Base-by-base conservation (phyloP, 306 rosid species). In the Trichosanthes truncata region DNA sequence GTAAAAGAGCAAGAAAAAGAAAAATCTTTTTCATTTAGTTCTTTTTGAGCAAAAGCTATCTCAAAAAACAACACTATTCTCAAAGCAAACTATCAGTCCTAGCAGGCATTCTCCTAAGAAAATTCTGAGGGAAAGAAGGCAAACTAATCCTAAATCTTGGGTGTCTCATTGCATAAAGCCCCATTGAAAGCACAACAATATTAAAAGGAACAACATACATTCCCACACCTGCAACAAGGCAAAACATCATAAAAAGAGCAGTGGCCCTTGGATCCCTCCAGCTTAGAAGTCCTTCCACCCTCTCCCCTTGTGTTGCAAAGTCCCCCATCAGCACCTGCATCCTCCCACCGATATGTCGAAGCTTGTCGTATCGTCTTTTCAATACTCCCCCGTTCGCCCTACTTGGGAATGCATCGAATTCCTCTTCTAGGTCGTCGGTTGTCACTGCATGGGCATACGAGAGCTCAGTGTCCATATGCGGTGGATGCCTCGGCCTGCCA, bases 211-310 rank as follows among this genome's bases (percentile, higher is more conserved):
- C 18, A 10, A 84, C 5, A n/a, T 15, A 84, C 51, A 87, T 80
- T 29, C 67, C 80, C 49, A 82, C 73, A 26, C 75, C 29, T 20
- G 81, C 78, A 73, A 81, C 59, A 48, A 80, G 63, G 72, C 89
- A 85, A 62, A 87, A 84, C 12, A 65, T 3, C 46, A 87, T 55
- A 74, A 88, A 88, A 61, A 88, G 66, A 13, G 78, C 3, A 7
- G 87, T 86, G 13, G 86, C 91, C 71, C 88, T 84, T 25, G 91
- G 91, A 23, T 88, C 91, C 71, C 89, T 82, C 91, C 89, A 86
- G 17, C 84, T 84, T 26, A 86, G 40, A 21, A 88, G 81, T 36
- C 88, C 83, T 4, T 86, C 81, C 13, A 86, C 45, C 65, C 88
- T 84, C 79, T 88, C 91, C 40, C 91, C 91, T 79, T 86, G 89